Evolutionary conservation across 345 rosid species (phyloP), one percentile per base, ranked within the genome.

Genomic region (Corymbia maculata): DNA sequence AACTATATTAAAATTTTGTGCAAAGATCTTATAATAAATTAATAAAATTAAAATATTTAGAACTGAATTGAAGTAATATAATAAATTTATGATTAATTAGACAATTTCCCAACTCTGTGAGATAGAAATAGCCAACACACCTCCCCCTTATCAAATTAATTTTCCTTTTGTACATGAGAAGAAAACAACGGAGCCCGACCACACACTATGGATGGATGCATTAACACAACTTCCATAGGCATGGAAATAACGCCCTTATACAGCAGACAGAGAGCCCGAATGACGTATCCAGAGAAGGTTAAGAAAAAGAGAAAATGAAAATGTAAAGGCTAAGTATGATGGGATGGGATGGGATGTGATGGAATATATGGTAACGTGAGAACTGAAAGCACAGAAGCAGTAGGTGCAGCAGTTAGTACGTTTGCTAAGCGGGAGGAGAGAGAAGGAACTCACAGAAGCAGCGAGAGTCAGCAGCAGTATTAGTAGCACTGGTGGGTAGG

Each of bases 11-110:
- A 57, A 75, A 42, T 36, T 19, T 42, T 2, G 1, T 0, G 3
- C 1, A 13, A 68, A 17, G 45, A 1, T 36, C 0, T 75, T 19
- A 75, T 2, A 42, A 0, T 36, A 19, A 75, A 42, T 36, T 75
- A 1, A 6, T 1, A 75, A 36, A 75, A 19, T 75, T 75, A 9
- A 75, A 32, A 75, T 36, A 1, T 36, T 0, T 75, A 36, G 4
- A 21, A 3, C 1, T 9, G 0, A 32, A 19, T 32, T 8, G 4
- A 68, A 32, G 9, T 0, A 0, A 3, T 70, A 4, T 70, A 36
- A 5, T 36, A 70, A 2, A 2, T 36, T 36, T 17, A 70, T 70
- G 13, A 8, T 19, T 36, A 9, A 70, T 17, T 70, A 0, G 2
- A 3, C 21, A 70, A 17, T 9, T 70, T 70, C 17, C 22, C 21